A percentile compares a stretch with the other conserved stretches of the same genome.
phyloP scores from a whole-genome alignment of 495 filamentous ascomycete genomes.

The Hypoxylon crocopeplum region DNA sequence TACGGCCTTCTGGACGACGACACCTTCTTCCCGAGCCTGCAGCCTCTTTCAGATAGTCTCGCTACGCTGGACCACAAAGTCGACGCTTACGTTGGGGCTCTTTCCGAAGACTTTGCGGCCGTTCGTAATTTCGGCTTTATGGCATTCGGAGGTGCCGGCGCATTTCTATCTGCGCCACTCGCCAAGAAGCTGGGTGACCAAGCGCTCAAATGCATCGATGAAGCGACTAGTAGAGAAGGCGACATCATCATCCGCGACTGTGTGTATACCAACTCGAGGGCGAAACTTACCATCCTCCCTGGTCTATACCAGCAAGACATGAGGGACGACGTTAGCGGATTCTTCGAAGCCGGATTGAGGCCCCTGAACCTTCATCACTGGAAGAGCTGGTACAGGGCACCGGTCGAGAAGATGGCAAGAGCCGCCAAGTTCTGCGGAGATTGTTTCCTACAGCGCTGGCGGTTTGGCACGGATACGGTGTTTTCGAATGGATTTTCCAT shows the following conservation, averaged over 20 bases:
- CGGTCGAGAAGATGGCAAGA: slow-evolving; percentile 65
- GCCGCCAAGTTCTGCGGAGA: slow-evolving; percentile 63
- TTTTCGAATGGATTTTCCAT: slow-evolving; percentile 70
- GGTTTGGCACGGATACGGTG: slow-evolving; percentile 64
- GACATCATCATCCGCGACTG: slow-evolving; percentile 70
- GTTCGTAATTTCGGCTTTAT: slow-evolving; percentile 67
- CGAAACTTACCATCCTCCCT: slow-evolving; percentile 62
- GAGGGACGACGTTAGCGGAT: slow-evolving; percentile 63
- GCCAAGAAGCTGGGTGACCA: slow-evolving; percentile 60
- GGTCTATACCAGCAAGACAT: slow-evolving; percentile 71
- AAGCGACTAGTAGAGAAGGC: slow-evolving; percentile 58
- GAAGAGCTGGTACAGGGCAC: slow-evolving; percentile 59
- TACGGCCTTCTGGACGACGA: slow-evolving; percentile 74
- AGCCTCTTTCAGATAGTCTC: slow-evolving; percentile 58
- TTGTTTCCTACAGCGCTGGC: slow-evolving; percentile 68
- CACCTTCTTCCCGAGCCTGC: slow-evolving; percentile 73
- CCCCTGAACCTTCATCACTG: slow-evolving; percentile 71
- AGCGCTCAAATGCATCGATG: slow-evolving; percentile 61
- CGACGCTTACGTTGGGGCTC: slow-evolving; percentile 66
- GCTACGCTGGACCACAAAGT: slow-evolving; percentile 55
- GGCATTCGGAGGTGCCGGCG: slow-evolving; percentile 73
- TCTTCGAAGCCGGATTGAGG: slow-evolving; percentile 66
- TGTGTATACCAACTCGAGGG: slow-evolving; percentile 62
- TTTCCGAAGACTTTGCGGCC: slow-evolving; percentile 68
- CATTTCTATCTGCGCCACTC: slow-evolving; percentile 68